Conservation (phyloP, 2,329 filamentous ascomycete genomes). For the Talaromyces sp. region DNA sequence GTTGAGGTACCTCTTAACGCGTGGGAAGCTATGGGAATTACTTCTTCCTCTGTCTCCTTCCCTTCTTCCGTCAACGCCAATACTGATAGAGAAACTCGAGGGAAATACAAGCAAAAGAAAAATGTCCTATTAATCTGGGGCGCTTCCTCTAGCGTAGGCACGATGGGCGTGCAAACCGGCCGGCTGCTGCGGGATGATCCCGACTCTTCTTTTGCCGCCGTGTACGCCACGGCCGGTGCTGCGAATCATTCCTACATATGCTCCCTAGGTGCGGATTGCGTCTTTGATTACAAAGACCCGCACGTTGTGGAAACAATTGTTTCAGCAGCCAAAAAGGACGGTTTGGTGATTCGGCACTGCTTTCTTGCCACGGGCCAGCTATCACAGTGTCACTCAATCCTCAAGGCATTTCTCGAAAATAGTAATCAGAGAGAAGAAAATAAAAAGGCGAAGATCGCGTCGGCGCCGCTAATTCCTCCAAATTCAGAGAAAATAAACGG, state of each 20-base stretch:
- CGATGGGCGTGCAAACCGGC: conserved; percentile 39
- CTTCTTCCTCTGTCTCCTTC: conserved; percentile 1
- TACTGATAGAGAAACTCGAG: neutral
- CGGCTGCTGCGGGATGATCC: conserved; percentile 29
- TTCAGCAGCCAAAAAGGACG: conserved; percentile 30
- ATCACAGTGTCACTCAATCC: conserved; percentile 30
- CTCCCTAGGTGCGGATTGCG: conserved; percentile 26
- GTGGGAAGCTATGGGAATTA: conserved; percentile 35
- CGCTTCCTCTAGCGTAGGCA: conserved; percentile 42
- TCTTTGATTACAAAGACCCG: conserved; percentile 37
- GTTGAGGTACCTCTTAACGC: conserved; percentile 32
- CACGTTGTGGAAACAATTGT: conserved; percentile 26
- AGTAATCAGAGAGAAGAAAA: neutral
- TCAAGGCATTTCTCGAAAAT: conserved; percentile 25
- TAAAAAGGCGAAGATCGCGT: conserved; percentile 28
- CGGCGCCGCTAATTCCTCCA: conserved; percentile 29
- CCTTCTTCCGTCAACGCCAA: neutral
- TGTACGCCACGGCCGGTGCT: conserved; percentile 37
- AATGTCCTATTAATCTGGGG: conserved; percentile 41
- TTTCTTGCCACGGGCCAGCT: conserved; percentile 39
- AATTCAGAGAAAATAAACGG: conserved; percentile 25
- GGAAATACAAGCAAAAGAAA: conserved; percentile 15
- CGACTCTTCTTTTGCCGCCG: conserved; percentile 28
- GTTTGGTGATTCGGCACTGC: conserved; percentile 33
- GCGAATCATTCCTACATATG: conserved; percentile 30